phyloP scores from a whole-genome alignment of 768 basidiomycete genomes.

The Gloeophyllum trabeum region DNA sequence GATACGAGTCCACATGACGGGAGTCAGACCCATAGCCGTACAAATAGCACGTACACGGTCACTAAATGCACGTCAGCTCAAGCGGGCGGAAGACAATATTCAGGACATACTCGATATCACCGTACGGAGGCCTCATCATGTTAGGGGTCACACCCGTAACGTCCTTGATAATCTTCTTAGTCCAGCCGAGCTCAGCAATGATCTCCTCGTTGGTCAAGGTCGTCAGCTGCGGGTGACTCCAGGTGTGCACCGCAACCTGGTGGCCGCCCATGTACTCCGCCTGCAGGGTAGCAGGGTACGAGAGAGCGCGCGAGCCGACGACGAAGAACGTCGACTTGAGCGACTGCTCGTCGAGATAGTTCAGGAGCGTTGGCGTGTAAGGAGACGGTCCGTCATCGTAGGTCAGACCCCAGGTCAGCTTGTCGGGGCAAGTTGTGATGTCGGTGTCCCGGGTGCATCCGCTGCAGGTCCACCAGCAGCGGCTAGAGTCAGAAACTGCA shows the following conservation, averaged over 20 bases:
- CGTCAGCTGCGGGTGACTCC: slow-evolving; percentile 68
- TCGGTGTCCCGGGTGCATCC: slow-evolving; percentile 61
- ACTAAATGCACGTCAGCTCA: slow-evolving; percentile 24
- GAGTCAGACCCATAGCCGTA: slow-evolving; percentile 69
- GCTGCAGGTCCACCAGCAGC: slow-evolving; percentile 79
- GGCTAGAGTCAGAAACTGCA: slow-evolving; percentile 34
- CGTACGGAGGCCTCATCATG: slow-evolving; percentile 74
- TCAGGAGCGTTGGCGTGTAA: slow-evolving; percentile 64
- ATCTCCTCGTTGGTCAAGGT: slow-evolving; percentile 69
- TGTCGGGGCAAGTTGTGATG: slow-evolving; percentile 63
- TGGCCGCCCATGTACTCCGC: slow-evolving; percentile 69
- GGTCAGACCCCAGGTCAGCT: slow-evolving; percentile 45
- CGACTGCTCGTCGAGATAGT: slow-evolving; percentile 50
- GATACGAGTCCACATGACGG: slow-evolving; percentile 78
- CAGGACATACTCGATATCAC: slow-evolving; percentile 56
- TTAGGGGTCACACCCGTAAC: slow-evolving; percentile 69
- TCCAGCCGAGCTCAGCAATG: slow-evolving; percentile 85
- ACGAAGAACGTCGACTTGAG: slow-evolving; percentile 82
- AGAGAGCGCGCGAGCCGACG: slow-evolving; percentile 72
- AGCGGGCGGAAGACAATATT: background rate
- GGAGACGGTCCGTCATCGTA: slow-evolving; percentile 76
- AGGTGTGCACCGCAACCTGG: slow-evolving; percentile 63
- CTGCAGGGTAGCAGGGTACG: slow-evolving; percentile 58
- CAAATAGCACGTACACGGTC: slow-evolving; percentile 82
- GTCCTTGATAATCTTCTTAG: slow-evolving; percentile 76